phyloP scores from a whole-genome alignment of 768 basidiomycete genomes.

The Tricholoma sp. region DNA sequence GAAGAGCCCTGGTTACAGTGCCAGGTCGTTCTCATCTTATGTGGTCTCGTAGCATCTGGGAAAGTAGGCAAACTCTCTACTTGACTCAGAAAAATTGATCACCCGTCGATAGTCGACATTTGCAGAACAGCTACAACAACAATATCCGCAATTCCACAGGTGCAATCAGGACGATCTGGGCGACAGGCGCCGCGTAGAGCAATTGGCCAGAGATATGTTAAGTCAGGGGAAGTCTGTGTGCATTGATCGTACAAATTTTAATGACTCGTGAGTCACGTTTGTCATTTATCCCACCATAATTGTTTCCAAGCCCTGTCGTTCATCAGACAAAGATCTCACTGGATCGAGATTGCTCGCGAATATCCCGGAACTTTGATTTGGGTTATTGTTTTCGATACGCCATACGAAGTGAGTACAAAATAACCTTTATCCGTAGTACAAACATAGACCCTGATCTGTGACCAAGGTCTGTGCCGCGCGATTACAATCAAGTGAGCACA shows the following conservation, averaged over 20 bases:
- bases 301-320: constrained; percentile 2
- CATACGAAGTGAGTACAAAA: constrained; percentile 55
- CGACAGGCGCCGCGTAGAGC: constrained; percentile 59
- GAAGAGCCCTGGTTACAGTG: constrained; percentile 22
- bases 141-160: constrained; percentile 58
- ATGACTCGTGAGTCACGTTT: constrained; percentile 45
- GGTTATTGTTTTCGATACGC: constrained; percentile 75
- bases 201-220: constrained; percentile 47
- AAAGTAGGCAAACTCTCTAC: constrained; percentile 40
- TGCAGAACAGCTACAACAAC: constrained; percentile 58
- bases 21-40: constrained; percentile 63
- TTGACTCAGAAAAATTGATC: not conserved
- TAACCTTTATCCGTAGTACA: constrained; percentile 1
- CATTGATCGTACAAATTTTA: constrained; percentile 76
- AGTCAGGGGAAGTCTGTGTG: constrained; percentile 63
- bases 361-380: constrained; percentile 61
- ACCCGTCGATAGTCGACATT: constrained; percentile 48
- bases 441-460: constrained; percentile 13
- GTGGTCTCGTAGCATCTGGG: constrained; percentile 71
- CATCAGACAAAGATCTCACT: constrained; percentile 62
- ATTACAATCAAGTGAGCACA: constrained; percentile 50
- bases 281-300: constrained; percentile 3
- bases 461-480: constrained; percentile 58
- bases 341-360: constrained; percentile 68
- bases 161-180: constrained; percentile 85